Percentiles rank a stretch among this genome's conserved stretches.
Conservation (phyloP, 257 asterid genomes). For the Penstemon newberryi region DNA sequence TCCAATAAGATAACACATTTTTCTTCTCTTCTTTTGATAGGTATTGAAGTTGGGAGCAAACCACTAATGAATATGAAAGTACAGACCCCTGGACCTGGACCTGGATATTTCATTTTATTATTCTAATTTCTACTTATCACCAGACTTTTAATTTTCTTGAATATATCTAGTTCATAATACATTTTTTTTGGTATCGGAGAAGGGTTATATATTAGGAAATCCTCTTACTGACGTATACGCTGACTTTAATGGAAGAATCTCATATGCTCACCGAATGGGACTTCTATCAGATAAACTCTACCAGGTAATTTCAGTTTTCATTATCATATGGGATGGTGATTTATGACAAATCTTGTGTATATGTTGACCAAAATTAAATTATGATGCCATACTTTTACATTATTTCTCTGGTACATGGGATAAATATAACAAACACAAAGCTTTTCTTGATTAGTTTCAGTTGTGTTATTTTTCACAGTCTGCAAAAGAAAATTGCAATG, state of each 20-base stretch:
- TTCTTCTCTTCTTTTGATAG: slow-evolving; percentile 9
- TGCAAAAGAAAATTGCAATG: slow-evolving; percentile 30
- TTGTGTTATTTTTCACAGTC: slow-evolving; percentile 25
- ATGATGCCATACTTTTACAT: no score
- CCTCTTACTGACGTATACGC: slow-evolving; percentile 17
- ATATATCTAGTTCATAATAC: background rate
- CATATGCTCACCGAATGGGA: slow-evolving; percentile 42
- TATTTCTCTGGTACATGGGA: background rate
- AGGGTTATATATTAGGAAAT: slow-evolving; percentile 43
- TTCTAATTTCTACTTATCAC: background rate
- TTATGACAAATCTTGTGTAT: no score
- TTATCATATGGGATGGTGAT: background rate
- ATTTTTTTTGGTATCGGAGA: slow-evolving; percentile 12
- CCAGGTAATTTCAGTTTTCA: slow-evolving; percentile 14
- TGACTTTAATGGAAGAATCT: slow-evolving; percentile 20
- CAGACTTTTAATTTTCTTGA: background rate
- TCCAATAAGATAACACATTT: background rate
- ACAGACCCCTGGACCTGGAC: background rate
- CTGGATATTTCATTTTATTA: background rate
- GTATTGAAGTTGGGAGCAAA: slow-evolving; percentile 32
- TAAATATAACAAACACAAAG: background rate
- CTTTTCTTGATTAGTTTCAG: background rate
- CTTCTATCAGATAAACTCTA: slow-evolving; percentile 35
- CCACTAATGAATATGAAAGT: slow-evolving; percentile 34
- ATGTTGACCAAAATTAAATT: no score